These are phyloP conservation scores for Coemansia sp. DNA, from an alignment of 192 early-diverging fungal genomes.

Conservation along the genomic window DNA sequence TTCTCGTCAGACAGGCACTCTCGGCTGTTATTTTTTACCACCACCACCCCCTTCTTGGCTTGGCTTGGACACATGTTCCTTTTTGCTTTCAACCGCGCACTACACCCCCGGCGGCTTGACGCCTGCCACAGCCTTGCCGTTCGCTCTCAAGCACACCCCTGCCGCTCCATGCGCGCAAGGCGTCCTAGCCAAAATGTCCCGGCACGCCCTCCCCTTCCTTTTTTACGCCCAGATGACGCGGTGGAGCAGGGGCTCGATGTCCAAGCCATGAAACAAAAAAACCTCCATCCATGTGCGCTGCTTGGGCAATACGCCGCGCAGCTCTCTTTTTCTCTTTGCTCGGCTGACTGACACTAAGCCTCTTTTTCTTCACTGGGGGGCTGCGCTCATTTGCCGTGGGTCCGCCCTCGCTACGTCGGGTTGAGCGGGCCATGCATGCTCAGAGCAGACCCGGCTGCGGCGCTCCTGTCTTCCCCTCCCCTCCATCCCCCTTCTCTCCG, in stretches of 20 bases:
- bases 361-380: not conserved
- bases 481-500: not conserved
- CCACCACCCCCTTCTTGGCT: not conserved
- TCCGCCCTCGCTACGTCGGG: not conserved
- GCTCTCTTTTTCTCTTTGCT: not conserved
- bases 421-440: slow-evolving; percentile 6
- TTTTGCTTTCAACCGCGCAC: not conserved
- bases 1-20: not conserved
- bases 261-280: slow-evolving; percentile 4
- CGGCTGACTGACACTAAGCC: slow-evolving; percentile 1
- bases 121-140: not conserved
- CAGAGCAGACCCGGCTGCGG: slow-evolving; percentile 8
- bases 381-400: not conserved
- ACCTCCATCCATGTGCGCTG: not conserved
- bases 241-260: not conserved
- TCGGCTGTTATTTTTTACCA: not conserved
- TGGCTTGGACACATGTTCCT: not conserved
- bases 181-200: not conserved
- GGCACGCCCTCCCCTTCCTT: not conserved
- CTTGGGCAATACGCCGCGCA: slow-evolving; percentile 3
- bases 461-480: not conserved
- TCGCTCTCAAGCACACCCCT: slow-evolving; percentile 1
- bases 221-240: slow-evolving; percentile 1
- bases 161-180: not conserved
- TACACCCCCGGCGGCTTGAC: slow-evolving; percentile 2